These are phyloP conservation scores for Bipolaris gigantea DNA, from an alignment of 2,329 filamentous ascomycete species.

Conservation along the genomic window DNA sequence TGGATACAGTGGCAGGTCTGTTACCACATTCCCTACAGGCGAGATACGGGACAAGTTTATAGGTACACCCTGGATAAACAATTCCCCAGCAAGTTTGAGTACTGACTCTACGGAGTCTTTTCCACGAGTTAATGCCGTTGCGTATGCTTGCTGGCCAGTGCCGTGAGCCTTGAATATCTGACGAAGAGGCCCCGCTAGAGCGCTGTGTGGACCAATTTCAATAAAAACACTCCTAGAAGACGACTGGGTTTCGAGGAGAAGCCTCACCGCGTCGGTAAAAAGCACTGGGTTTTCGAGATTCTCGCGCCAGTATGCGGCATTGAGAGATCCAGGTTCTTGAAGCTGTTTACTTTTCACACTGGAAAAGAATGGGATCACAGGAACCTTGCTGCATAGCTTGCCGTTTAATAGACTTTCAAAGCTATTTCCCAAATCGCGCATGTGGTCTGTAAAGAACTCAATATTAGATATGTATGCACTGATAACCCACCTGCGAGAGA, in stretches of 20 bases:
- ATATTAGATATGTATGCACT: neutral
- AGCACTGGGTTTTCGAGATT: constrained; percentile 17
- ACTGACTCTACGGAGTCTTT: neutral
- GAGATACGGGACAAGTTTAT: neutral
- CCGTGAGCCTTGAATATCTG: constrained; percentile 7
- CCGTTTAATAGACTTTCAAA: constrained; percentile 2
- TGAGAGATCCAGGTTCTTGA: constrained; percentile 1
- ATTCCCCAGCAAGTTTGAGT: neutral
- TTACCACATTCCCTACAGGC: neutral
- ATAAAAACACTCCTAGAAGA: constrained; percentile 5
- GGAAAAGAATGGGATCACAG: constrained; percentile 10
- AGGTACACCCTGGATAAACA: neutral
- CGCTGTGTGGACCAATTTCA: constrained; percentile 20
- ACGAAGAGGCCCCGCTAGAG: constrained; percentile 11
- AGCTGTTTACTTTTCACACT: constrained; percentile 1
- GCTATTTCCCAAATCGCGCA: constrained; percentile 13
- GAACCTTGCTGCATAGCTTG: neutral
- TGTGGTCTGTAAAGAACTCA: constrained; percentile 17
- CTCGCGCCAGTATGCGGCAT: constrained; percentile 16
- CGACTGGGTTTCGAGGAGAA: neutral
- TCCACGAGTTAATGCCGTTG: neutral
- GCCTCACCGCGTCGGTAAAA: constrained; percentile 2
- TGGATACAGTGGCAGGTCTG: constrained; percentile 28
- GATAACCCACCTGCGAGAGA: neutral
- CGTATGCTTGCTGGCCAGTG: neutral